These are phyloP conservation scores for Xanthoconium purpureum DNA, from an alignment of 768 basidiomycete species.

Conservation along the genomic window DNA sequence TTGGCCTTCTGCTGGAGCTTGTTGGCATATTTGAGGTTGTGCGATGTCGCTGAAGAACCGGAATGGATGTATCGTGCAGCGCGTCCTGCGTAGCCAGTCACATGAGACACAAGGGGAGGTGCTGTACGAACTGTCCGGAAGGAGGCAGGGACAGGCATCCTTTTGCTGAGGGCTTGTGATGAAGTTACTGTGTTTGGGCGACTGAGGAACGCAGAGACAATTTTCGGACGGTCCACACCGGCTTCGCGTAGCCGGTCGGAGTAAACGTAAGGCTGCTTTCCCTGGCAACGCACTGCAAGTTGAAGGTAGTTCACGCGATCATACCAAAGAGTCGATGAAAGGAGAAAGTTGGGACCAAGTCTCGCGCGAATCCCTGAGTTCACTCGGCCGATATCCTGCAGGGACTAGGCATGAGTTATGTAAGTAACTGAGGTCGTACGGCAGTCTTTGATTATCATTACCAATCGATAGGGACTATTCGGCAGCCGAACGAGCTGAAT, in stretches of 20 bases:
- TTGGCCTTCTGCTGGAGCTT: conserved; percentile 62
- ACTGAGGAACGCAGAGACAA: too few species aligned
- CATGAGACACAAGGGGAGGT: conserved; percentile 1
- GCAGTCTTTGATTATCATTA: conserved; percentile 1
- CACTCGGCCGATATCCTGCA: background rate
- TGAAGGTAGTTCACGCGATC: background rate
- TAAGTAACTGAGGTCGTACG: background rate
- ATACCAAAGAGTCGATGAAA: background rate
- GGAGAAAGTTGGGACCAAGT: background rate
- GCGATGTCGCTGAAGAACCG: conserved; percentile 7
- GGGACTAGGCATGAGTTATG: background rate
- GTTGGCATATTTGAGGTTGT: conserved; percentile 60
- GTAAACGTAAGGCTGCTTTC: background rate
- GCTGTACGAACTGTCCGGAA: conserved; percentile 2
- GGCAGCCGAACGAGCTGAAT: background rate
- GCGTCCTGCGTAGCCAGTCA: background rate
- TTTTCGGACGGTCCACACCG: too few species aligned
- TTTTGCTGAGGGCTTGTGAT: too few species aligned
- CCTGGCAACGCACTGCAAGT: background rate
- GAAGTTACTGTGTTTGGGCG: too few species aligned
- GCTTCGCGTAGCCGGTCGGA: background rate
- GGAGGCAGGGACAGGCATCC: background rate
- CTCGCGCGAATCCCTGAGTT: background rate
- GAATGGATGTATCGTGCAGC: conserved; percentile 17
- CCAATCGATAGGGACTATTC: background rate